Conservation (phyloP, 345 rosid species). For the Salix koriyanagi region DNA sequence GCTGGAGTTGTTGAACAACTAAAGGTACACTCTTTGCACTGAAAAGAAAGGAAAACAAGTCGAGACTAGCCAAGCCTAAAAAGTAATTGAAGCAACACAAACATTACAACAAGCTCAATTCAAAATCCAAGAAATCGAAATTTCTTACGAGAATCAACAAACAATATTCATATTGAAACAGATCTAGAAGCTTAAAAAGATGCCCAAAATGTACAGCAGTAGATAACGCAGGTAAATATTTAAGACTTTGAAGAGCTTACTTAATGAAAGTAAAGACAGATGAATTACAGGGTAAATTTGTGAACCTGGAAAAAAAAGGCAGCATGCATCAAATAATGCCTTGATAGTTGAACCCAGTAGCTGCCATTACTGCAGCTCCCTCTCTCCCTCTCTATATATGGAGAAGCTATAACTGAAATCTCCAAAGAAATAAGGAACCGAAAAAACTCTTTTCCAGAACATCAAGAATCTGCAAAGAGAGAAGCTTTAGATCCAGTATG, state of each 20-base stretch:
- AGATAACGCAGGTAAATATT: background rate
- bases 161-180: background rate
- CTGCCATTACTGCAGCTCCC: background rate
- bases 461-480: background rate
- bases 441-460: background rate
- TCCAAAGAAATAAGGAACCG: background rate
- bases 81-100: background rate
- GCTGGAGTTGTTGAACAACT: conserved; percentile 29
- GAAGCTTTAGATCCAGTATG: conserved; percentile 14
- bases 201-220: background rate
- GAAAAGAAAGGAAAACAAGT: conserved; percentile 1
- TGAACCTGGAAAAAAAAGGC: background rate
- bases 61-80: conserved; percentile 3
- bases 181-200: conserved; percentile 11
- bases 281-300: background rate
- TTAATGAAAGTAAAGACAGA: background rate
- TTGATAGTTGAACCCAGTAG: background rate
- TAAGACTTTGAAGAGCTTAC: background rate
- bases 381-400: background rate
- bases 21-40: conserved; percentile 7
- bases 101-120: background rate
- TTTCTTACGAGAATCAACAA: background rate
- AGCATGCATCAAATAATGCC: conserved; percentile 9
- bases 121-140: background rate
- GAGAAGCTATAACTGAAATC: background rate